Percentiles rank a stretch among this genome's conserved stretches.
phyloP scores from a whole-genome alignment of 495 filamentous ascomycete genomes.

The Polyplosphaeria fusca region DNA sequence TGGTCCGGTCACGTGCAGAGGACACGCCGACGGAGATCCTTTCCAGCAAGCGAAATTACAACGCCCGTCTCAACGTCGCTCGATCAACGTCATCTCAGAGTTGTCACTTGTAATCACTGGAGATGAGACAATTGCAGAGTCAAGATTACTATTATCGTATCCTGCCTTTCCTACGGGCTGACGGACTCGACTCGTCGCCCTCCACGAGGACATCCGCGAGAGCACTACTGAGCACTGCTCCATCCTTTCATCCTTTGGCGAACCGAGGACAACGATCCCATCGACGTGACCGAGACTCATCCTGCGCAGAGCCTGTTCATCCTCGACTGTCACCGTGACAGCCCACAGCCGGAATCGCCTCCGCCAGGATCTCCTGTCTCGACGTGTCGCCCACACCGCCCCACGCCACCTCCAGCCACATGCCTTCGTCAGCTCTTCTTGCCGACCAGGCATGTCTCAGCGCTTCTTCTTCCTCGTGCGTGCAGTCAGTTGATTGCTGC shows the following conservation, averaged over 20 bases:
- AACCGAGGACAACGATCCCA: background rate
- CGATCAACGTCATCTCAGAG: background rate
- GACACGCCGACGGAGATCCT: background rate
- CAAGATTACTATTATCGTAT: slow-evolving; percentile 9
- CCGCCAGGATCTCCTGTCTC: background rate
- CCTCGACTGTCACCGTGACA: background rate
- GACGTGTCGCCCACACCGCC: background rate
- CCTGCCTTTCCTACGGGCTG: too few species aligned
- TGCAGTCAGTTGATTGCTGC: slow-evolving; percentile 9
- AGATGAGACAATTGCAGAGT: background rate
- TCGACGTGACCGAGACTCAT: background rate
- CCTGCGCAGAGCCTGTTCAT: background rate
- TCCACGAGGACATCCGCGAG: too few species aligned
- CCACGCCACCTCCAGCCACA: background rate
- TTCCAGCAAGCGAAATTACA: background rate
- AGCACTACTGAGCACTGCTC: background rate
- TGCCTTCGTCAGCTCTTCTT: background rate
- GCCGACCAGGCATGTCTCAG: slow-evolving; percentile 2
- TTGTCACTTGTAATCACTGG: background rate
- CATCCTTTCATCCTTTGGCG: background rate
- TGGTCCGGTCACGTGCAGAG: slow-evolving; percentile 6
- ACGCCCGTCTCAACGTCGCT: background rate
- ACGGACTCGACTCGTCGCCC: too few species aligned
- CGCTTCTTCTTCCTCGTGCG: background rate
- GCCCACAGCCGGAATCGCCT: background rate